Evolutionary conservation across 2,329 filamentous ascomycete species (phyloP), one percentile per base, ranked within the genome.

Genomic region (Colletotrichum destructivum): DNA sequence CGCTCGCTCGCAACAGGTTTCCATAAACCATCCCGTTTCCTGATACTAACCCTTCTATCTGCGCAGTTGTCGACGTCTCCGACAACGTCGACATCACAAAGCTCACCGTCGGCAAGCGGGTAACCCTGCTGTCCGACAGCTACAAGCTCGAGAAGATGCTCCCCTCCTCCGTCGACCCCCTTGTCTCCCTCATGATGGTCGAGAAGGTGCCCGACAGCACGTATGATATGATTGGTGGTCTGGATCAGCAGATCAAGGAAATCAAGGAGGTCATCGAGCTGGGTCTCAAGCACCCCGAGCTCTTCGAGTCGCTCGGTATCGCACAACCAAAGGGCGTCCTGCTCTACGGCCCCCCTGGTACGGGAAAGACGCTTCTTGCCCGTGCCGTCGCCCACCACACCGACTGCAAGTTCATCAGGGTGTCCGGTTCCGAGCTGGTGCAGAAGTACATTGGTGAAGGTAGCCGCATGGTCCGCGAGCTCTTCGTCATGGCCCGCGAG

Each of bases 191-290:
- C 82, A 99, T 99, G 96, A 99, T 99, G 96, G 96, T 99, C 63
- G 96, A 99, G 82, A 99, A 99, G 88, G 96, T 99, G 18, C 96
- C 96, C 18, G 96, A 99, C 88, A 98, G 95, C 86, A 99, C 96
- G 81, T 99, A 99, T 88, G 96, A 99, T 86, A 99, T 99, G 96
- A 99, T 99, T 82, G 96, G 96, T 85, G 96, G 96, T 76, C 87
- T 99, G 74, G 96, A 99, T 82, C 96, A 99, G 83, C 96, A 99
- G 82, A 98, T 99, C 87, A 98, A 99, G 87, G 96, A 99, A 82
- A 99, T 99, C 88, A 99, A 99, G 86, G 96, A 99, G 85, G 96
- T 99, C 78, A 98, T 99, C 82, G 96, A 99, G 87, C 92, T 99
- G 55, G 96, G 96, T 75, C 90, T 99, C 74, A 98, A 98, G 87